A percentile compares a stretch with the other conserved stretches of the same genome.
phyloP scores from a whole-genome alignment of 2,329 filamentous ascomycete species.

The Simplicillium sp. region DNA sequence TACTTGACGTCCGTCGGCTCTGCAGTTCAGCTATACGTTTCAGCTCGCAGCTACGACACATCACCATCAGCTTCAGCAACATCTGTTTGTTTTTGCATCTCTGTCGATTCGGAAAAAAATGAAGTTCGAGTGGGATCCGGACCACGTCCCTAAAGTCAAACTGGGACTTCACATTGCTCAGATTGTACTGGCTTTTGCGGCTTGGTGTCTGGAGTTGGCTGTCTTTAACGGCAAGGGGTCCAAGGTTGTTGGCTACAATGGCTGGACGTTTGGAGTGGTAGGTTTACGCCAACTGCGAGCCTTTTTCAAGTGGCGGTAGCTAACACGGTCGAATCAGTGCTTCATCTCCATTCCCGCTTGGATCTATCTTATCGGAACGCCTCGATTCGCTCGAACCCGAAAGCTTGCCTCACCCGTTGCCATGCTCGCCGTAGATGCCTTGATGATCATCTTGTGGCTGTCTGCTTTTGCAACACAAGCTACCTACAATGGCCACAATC shows the following conservation, averaged over 20 bases:
- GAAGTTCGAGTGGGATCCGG: constrained; percentile 42
- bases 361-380: constrained; percentile 56
- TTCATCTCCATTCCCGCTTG: constrained; percentile 55
- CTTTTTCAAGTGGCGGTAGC: not conserved
- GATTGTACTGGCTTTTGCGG: constrained; percentile 42
- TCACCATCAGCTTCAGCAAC: constrained; percentile 4
- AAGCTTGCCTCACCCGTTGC: constrained; percentile 52
- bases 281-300: constrained; percentile 13
- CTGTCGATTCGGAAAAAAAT: constrained; percentile 5
- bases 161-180: constrained; percentile 47
- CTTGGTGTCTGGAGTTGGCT: constrained; percentile 50
- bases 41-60: not conserved
- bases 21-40: too few species aligned
- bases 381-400: constrained; percentile 52
- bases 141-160: constrained; percentile 46
- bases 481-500: constrained; percentile 47
- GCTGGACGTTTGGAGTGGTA: constrained; percentile 54
- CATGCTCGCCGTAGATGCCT: constrained; percentile 48
- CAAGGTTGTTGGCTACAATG: constrained; percentile 45
- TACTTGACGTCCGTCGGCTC: too few species aligned
- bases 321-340: constrained; percentile 34
- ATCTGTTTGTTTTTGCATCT: not conserved
- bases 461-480: constrained; percentile 59
- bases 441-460: constrained; percentile 54
- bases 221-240: constrained; percentile 42